Evolutionary conservation across 148 eudicot species (phyloP).

Genomic region (Cornus suecica): DNA sequence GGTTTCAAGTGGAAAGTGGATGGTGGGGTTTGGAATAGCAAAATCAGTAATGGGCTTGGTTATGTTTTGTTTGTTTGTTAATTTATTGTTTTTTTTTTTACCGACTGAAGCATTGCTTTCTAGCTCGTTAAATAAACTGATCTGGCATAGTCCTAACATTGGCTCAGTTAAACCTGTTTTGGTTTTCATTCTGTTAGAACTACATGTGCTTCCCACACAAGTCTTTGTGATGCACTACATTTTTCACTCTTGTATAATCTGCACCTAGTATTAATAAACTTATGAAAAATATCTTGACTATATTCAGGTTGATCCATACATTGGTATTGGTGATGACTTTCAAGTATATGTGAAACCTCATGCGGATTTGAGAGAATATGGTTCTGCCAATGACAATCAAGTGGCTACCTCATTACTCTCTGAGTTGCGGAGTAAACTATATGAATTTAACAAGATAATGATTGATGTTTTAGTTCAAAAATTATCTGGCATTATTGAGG

Average conservation of each 20-base stretch:
- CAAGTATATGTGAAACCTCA: slow-evolving; percentile 67
- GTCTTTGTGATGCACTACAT: not conserved
- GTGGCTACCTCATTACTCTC: slow-evolving; percentile 41
- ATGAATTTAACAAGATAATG: slow-evolving; percentile 44
- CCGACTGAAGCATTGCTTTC: too few species aligned
- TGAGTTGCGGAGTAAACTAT: slow-evolving; percentile 41
- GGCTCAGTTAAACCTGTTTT: too few species aligned
- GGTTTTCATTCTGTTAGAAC: not conserved
- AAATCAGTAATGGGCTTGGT: not conserved
- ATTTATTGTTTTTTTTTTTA: too few species aligned
- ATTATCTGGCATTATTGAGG: slow-evolving; percentile 60
- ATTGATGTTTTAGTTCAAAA: slow-evolving; percentile 46
- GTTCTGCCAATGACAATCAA: slow-evolving; percentile 64
- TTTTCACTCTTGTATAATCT: not conserved
- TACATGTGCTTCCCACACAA: not conserved
- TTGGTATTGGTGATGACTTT: slow-evolving; percentile 73
- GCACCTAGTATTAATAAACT: not conserved
- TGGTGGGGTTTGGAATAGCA: too few species aligned
- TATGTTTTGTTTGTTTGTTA: too few species aligned
- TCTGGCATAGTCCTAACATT: too few species aligned
- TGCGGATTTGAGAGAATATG: slow-evolving; percentile 46
- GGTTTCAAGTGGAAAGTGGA: not conserved
- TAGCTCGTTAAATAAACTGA: too few species aligned
- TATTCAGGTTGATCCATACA: slow-evolving; percentile 67
- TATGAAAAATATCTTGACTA: not conserved